These are phyloP conservation scores for Lagenaria siceraria DNA, from an alignment of 306 rosid genomes.

Conservation along the genomic window DNA sequence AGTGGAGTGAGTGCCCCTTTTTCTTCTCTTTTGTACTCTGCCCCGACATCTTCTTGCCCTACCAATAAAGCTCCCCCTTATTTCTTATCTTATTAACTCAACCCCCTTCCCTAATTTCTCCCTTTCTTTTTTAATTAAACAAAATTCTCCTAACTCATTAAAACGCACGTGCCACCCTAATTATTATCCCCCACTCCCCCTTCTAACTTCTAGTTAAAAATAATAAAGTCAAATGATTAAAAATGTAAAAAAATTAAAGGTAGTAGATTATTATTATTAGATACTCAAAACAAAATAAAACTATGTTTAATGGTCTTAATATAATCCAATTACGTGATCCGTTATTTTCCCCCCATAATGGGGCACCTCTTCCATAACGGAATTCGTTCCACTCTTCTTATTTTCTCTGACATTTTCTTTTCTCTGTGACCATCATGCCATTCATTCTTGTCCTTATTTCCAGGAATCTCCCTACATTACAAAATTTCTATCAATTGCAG, in stretches of 20 bases:
- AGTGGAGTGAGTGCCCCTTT: conserved; percentile 21
- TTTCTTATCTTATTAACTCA: background rate
- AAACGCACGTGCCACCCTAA: conserved; percentile 69
- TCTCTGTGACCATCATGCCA: conserved; percentile 7
- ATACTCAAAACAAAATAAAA: conserved; percentile 5
- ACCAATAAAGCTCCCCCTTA: conserved; percentile 19
- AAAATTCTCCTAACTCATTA: background rate
- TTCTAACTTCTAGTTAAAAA: background rate
- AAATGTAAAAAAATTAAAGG: background rate
- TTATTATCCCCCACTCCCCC: conserved; percentile 28
- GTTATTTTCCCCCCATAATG: conserved; percentile 34
- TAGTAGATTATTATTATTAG: background rate
- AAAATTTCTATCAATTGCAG: background rate
- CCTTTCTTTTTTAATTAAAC: background rate
- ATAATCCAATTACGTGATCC: conserved; percentile 58
- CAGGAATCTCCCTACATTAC: conserved; percentile 2
- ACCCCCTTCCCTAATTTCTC: background rate
- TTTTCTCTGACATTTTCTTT: conserved; percentile 4
- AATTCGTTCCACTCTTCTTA: background rate
- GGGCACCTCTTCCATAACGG: conserved; percentile 32
- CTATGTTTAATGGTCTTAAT: conserved; percentile 6
- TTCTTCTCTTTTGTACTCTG: conserved; percentile 19
- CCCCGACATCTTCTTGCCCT: conserved; percentile 48
- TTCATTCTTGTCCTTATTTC: conserved; percentile 7
- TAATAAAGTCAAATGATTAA: conserved; percentile 22